Conservation (phyloP, 176 grass and related monocot genomes). For the Bolboschoenus planiculmis region DNA sequence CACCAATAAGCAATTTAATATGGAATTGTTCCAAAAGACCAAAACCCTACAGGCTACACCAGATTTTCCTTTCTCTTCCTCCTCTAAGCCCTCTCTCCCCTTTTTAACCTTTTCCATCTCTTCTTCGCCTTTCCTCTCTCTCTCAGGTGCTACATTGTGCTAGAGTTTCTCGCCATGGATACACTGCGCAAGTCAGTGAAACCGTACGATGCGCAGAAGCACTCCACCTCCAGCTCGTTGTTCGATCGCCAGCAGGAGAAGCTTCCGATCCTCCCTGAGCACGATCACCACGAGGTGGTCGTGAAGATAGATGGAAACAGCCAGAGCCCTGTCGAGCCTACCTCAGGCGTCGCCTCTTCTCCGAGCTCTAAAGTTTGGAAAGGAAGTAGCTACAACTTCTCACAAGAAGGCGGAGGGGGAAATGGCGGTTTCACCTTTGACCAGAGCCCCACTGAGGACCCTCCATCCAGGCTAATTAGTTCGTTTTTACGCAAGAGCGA, state of each 20-base stretch:
- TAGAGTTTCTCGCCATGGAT: neutral
- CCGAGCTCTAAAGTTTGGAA: slow-evolving; percentile 35
- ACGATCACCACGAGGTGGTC: slow-evolving; percentile 50
- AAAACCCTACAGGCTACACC: neutral
- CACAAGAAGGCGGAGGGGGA: slow-evolving; percentile 5
- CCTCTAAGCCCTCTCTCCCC: too few relatives aligned
- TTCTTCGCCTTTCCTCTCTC: neutral
- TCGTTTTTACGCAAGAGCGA: slow-evolving; percentile 64
- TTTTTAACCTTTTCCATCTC: neutral
- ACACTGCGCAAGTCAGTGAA: slow-evolving; percentile 12
- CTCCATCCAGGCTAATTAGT: slow-evolving; percentile 60
- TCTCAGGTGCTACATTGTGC: neutral
- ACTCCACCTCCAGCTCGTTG: neutral
- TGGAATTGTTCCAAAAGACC: neutral
- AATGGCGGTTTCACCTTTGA: slow-evolving; percentile 37
- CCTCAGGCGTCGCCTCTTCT: neutral
- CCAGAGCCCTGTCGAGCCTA: slow-evolving; percentile 8
- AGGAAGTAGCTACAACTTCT: slow-evolving; percentile 44
- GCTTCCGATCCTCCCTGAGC: slow-evolving; percentile 7
- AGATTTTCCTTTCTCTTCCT: neutral
- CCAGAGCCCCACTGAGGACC: slow-evolving; percentile 49
- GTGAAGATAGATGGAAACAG: slow-evolving; percentile 65
- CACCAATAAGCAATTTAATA: neutral
- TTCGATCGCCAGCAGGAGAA: slow-evolving; percentile 41
- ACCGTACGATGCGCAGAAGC: neutral